A percentile compares a stretch with the other conserved stretches of the same genome.
Conservation (phyloP, 148 eudicot species). For the Camellia lanceoleosa region DNA sequence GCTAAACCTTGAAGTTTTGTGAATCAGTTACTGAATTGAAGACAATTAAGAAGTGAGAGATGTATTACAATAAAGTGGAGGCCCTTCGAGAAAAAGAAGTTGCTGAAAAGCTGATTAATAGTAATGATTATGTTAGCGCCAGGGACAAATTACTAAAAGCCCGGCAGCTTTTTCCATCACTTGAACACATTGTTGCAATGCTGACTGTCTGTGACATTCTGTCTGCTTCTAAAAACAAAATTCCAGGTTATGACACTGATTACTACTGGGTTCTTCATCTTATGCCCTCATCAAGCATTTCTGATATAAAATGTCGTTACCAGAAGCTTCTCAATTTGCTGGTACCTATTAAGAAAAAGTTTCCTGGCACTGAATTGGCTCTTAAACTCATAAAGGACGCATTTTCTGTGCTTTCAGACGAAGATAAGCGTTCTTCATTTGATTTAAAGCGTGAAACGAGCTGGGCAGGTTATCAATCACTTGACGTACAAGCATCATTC, state of each 20-base stretch:
- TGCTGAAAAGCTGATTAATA: slow-evolving; percentile 43
- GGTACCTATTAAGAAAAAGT: slow-evolving; percentile 43
- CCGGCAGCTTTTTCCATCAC: slow-evolving; percentile 40
- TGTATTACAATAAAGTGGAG: slow-evolving; percentile 27
- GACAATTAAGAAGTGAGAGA: slow-evolving; percentile 7
- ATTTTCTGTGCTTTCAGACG: slow-evolving; percentile 41
- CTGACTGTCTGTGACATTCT: slow-evolving; percentile 47
- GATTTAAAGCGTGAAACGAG: slow-evolving; percentile 43
- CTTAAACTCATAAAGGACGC: slow-evolving; percentile 48
- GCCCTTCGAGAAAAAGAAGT: slow-evolving; percentile 42
- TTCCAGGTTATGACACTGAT: slow-evolving; percentile 41
- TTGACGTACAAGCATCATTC: slow-evolving; percentile 20
- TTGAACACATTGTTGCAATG: slow-evolving; percentile 36
- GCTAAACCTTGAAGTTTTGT: slow-evolving; percentile 8
- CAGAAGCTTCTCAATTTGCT: slow-evolving; percentile 40
- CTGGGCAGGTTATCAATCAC: slow-evolving; percentile 34
- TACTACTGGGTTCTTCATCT: slow-evolving; percentile 61
- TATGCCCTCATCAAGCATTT: slow-evolving; percentile 37
- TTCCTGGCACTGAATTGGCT: slow-evolving; percentile 46
- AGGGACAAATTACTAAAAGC: slow-evolving; percentile 45
- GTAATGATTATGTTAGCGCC: slow-evolving; percentile 43
- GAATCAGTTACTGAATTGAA: not conserved
- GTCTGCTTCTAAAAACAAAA: slow-evolving; percentile 35
- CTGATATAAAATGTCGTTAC: slow-evolving; percentile 32
- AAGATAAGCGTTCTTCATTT: slow-evolving; percentile 34